phyloP scores from a whole-genome alignment of 495 filamentous ascomycete species.

The Staphylotrichum tortipilum region DNA sequence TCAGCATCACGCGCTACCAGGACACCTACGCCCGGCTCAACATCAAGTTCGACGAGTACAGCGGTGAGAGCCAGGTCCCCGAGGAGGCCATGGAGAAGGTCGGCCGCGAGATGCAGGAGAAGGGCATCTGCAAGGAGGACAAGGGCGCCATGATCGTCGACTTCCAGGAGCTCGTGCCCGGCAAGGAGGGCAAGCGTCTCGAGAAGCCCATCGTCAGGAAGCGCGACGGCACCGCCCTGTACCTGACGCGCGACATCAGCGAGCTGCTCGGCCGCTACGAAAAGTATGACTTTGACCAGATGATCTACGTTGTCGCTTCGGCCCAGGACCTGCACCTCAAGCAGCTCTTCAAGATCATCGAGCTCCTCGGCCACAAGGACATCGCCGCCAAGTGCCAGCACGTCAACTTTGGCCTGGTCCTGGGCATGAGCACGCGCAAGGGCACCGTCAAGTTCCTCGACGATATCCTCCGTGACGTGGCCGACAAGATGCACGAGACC shows the following conservation, averaged over 20 bases:
- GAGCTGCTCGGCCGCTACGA: conserved; percentile 51
- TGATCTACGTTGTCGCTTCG: conserved; percentile 60
- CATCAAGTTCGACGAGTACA: conserved; percentile 90
- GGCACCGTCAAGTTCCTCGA: conserved; percentile 49
- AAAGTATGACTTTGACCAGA: conserved; percentile 58
- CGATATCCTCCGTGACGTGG: conserved; percentile 53
- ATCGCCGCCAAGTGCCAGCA: conserved; percentile 50
- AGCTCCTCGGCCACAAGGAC: conserved; percentile 50
- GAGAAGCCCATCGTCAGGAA: conserved; percentile 50
- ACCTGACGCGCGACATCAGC: conserved; percentile 58
- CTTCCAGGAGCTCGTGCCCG: conserved; percentile 63
- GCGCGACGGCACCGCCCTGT: conserved; percentile 54
- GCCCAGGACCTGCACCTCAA: conserved; percentile 54
- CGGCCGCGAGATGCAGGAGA: conserved; percentile 57
- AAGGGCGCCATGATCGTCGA: conserved; percentile 86
- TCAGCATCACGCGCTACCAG: conserved; percentile 81
- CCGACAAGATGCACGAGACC: conserved; percentile 56
- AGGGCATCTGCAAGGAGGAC: conserved; percentile 67
- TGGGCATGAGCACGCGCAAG: conserved; percentile 56
- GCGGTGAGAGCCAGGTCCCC: conserved; percentile 85
- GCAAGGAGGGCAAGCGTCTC: conserved; percentile 50
- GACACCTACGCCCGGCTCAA: conserved; percentile 46
- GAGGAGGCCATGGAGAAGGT: conserved; percentile 69
- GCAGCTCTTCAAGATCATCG: conserved; percentile 57
- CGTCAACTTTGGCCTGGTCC: conserved; percentile 54